Base-by-base conservation (phyloP, 495 filamentous ascomycete genomes). In the Margaritispora aquatica region DNA sequence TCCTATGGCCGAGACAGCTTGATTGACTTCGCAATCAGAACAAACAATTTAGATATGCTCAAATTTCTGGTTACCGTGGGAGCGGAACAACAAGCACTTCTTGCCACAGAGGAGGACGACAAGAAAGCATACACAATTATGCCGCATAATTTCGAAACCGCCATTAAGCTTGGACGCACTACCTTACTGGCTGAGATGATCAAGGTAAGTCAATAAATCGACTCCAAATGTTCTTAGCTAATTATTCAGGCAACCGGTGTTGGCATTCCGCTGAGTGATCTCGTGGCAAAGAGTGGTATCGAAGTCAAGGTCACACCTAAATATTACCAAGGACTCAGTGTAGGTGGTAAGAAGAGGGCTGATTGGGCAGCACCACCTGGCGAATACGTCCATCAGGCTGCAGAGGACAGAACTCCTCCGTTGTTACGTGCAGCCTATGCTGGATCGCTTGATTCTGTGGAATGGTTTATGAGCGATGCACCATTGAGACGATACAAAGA, bases 241-340 rank as follows among this genome's bases (percentile, higher is more conserved):
- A 54, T 26, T 2, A 1, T 36, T 20, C 21, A 60, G 58, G 60
- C 63, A 20, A 79, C 77, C 11, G 88, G 84, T 2, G 82, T 79
- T 5, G 85, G 86, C 2, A 74, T 90, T 60, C 84, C 87, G 0
- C 69, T 90, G 17, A 75, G 84, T n/a, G 69, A 81, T 19, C 66
- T 91, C 17, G 80, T 85, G 10, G 73, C 79, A 9, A 60, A 54
- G 17, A 82, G 74, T 26, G 86, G 86, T 0, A 66, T 83, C 1
- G 76, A 82, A 63, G 61, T 82, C 48, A 69, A 76, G 51, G 77
- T 82, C 56, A 85, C 86, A 66, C 81, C 85, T 2, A 75, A 74
- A 15, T 88, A 82, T 66, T 90, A 92, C 62, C 86, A 85, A 62
- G 88, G 88, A 0, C 67, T 90, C 49, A 86, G 78, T 9, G 82